A percentile compares a stretch with the other conserved stretches of the same genome.
These are phyloP conservation scores for Mycena vulgaris DNA, from an alignment of 768 basidiomycete genomes.

Conservation along the genomic window DNA sequence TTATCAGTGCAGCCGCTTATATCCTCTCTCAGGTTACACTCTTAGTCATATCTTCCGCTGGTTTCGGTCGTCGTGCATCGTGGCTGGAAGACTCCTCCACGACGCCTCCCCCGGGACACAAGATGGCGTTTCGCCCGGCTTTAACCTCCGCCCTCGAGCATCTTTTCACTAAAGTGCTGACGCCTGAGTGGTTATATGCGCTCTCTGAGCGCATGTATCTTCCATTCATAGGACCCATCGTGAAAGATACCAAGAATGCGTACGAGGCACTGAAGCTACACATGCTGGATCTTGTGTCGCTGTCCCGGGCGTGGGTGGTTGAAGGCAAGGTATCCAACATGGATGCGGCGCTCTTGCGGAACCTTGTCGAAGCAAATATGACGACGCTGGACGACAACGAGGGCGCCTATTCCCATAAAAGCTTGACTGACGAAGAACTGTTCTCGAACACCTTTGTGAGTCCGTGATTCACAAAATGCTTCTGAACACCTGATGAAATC, in stretches of 20 bases:
- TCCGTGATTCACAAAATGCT: not conserved
- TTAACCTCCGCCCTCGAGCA: constrained; percentile 46
- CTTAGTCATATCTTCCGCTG: constrained; percentile 57
- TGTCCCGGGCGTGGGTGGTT: constrained; percentile 54
- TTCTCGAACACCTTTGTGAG: constrained; percentile 66
- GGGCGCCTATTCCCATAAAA: constrained; percentile 41
- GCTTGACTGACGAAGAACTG: constrained; percentile 63
- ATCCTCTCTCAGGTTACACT: constrained; percentile 47
- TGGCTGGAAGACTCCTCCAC: constrained; percentile 49
- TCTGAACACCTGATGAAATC: not conserved
- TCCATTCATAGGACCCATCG: constrained; percentile 53
- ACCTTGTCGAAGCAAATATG: constrained; percentile 66
- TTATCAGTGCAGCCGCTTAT: not conserved
- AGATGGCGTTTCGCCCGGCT: constrained; percentile 54
- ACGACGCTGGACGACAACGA: constrained; percentile 47
- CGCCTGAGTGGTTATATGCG: constrained; percentile 54
- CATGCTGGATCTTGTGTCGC: constrained; percentile 58
- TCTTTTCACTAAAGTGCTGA: constrained; percentile 48
- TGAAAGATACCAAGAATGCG: constrained; percentile 46
- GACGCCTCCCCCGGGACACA: constrained; percentile 48
- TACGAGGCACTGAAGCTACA: constrained; percentile 57
- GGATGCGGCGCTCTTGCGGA: constrained; percentile 58
- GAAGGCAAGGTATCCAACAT: constrained; percentile 42
- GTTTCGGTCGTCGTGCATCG: constrained; percentile 56
- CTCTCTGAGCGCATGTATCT: constrained; percentile 48